These are phyloP conservation scores for Pistacia integerrima DNA, from an alignment of 345 rosid genomes.

Conservation along the genomic window DNA sequence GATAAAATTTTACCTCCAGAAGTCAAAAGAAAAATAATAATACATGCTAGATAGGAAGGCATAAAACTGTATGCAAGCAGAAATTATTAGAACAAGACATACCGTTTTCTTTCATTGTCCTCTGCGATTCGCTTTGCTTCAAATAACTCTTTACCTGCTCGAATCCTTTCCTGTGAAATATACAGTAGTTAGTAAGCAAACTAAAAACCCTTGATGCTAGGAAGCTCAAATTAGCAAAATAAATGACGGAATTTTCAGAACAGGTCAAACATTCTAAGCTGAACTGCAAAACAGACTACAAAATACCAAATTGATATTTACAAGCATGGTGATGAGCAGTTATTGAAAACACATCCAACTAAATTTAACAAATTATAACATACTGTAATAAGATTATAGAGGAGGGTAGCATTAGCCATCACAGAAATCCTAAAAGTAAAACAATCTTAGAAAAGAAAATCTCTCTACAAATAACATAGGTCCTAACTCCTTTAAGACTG, in stretches of 20 bases:
- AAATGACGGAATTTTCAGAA: background rate
- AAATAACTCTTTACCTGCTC: constrained; percentile 61
- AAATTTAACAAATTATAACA: background rate
- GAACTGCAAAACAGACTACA: background rate
- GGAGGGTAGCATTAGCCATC: background rate
- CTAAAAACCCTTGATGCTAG: background rate
- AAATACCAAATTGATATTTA: constrained; percentile 1
- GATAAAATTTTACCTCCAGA: constrained; percentile 12
- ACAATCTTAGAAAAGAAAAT: background rate
- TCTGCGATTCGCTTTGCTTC: constrained; percentile 59
- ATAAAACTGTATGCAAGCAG: background rate
- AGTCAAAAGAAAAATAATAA: constrained; percentile 10
- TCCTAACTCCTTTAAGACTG: too few species aligned
- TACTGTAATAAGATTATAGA: background rate
- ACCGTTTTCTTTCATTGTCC: constrained; percentile 83
- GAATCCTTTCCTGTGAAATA: constrained; percentile 66
- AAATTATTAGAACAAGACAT: constrained; percentile 12
- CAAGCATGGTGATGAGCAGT: background rate
- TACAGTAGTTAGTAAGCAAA: constrained; percentile 7
- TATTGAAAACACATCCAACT: background rate
- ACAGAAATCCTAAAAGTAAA: constrained; percentile 6
- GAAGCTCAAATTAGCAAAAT: background rate
- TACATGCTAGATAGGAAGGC: constrained; percentile 2
- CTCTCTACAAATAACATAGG: background rate
- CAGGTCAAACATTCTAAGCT: background rate